These are phyloP conservation scores for Globisporangium ultimum DNA, from an alignment of 352 stramenopile genomes.

Conservation along the genomic window DNA sequence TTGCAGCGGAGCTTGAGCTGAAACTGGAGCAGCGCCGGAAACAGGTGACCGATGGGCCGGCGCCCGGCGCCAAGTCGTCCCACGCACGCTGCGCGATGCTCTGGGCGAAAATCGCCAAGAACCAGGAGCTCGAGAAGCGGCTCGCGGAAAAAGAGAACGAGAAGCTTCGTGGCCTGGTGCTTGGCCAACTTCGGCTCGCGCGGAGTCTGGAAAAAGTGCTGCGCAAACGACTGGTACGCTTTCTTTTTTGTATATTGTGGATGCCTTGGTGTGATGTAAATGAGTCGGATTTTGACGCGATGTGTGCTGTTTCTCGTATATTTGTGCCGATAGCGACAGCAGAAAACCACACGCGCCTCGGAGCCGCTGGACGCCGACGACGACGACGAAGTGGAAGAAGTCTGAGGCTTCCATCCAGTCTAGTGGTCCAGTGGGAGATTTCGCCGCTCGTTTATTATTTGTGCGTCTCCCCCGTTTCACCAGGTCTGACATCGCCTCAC, in stretches of 20 bases:
- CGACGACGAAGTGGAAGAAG: too few relatives aligned
- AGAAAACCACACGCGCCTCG: too few relatives aligned
- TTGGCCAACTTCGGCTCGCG: slow-evolving; percentile 11
- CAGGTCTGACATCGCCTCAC: too few relatives aligned
- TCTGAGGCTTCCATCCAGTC: too few relatives aligned
- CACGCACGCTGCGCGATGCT: slow-evolving; percentile 13
- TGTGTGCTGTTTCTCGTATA: neutral
- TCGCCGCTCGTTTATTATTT: too few relatives aligned
- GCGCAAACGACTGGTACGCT: slow-evolving; percentile 15
- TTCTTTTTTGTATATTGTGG: neutral
- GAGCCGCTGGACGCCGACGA: too few relatives aligned
- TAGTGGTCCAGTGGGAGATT: too few relatives aligned
- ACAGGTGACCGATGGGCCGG: neutral
- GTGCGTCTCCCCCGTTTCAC: too few relatives aligned
- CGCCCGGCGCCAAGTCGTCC: slow-evolving; percentile 3
- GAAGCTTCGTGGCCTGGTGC: slow-evolving; percentile 14
- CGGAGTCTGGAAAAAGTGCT: slow-evolving; percentile 14
- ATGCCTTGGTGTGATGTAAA: too few relatives aligned
- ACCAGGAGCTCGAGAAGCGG: slow-evolving; percentile 13
- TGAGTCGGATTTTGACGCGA: too few relatives aligned
- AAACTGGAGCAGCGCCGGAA: slow-evolving; percentile 16
- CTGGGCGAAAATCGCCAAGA: slow-evolving; percentile 17
- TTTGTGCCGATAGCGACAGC: neutral
- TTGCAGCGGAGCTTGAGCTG: slow-evolving; percentile 24
- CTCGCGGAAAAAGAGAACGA: slow-evolving; percentile 7